phyloP scores from a whole-genome alignment of 2,329 filamentous ascomycete genomes.

The Aureobasidium sp. region DNA sequence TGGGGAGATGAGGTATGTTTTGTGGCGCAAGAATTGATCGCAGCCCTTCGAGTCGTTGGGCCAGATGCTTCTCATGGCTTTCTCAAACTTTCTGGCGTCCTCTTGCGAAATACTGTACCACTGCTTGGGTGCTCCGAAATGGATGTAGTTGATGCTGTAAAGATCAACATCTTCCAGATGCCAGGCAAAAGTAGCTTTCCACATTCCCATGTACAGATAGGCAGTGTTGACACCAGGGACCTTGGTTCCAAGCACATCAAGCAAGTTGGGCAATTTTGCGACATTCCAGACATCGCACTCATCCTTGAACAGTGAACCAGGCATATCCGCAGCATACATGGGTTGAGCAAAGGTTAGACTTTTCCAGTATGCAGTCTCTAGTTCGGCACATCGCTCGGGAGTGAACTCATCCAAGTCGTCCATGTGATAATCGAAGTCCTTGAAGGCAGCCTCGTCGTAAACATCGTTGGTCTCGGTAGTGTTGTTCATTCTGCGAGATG shows the following conservation, averaged over 20 bases:
- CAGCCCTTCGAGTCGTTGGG: conserved; percentile 91
- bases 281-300: conserved; percentile 82
- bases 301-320: conserved; percentile 88
- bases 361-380: conserved; percentile 96
- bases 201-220: conserved; percentile 97
- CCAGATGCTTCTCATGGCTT: conserved; percentile 92
- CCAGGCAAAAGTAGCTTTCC: conserved; percentile 99
- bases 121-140: conserved; percentile 96
- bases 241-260: conserved; percentile 90
- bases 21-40: conserved; percentile 92
- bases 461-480: conserved; percentile 66
- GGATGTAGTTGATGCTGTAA: conserved; percentile 99
- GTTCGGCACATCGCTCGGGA: conserved; percentile 81
- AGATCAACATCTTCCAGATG: conserved; percentile 97
- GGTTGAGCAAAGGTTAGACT: conserved; percentile 91
- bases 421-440: conserved; percentile 83
- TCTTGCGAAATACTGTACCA: conserved; percentile 99
- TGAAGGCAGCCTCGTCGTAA: conserved; percentile 84
- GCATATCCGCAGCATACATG: conserved; percentile 93
- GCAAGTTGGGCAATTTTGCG: conserved; percentile 83
- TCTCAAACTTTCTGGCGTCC: conserved; percentile 85
- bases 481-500: conserved; percentile 80
- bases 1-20: conserved; percentile 93
- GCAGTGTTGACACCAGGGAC: conserved; percentile 97
- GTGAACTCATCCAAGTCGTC: conserved; percentile 79